Conservation (phyloP, 1,139 yeast genomes). For the Tardiomyces depauwii region DNA sequence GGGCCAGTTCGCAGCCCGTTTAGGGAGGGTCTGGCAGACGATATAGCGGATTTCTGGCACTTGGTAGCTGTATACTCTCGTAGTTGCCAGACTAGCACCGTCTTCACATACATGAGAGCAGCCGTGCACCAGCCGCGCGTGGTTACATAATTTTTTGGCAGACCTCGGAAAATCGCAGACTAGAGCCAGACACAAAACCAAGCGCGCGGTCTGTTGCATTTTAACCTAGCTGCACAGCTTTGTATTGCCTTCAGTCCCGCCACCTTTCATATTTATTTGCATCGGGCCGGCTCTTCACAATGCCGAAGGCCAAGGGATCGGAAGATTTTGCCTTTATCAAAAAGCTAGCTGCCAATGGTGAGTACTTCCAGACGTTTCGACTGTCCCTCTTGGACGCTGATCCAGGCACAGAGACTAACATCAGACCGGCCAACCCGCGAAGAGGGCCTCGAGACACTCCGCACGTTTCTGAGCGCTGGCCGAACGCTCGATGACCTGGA, state of each 20-base stretch:
- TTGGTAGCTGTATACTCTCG: too few species aligned
- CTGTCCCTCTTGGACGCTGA: too few species aligned
- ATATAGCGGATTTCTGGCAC: too few species aligned
- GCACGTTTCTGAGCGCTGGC: slow-evolving; percentile 40
- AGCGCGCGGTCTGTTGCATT: too few species aligned
- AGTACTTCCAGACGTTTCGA: background rate
- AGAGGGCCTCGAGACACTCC: slow-evolving; percentile 59
- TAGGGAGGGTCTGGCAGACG: too few species aligned
- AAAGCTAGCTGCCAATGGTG: slow-evolving; percentile 62
- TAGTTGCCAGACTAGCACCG: too few species aligned
- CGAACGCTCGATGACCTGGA: slow-evolving; percentile 39
- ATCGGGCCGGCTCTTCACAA: background rate
- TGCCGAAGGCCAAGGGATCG: slow-evolving; percentile 1
- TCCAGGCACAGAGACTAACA: background rate
- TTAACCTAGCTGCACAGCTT: too few species aligned
- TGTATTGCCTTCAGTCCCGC: too few species aligned
- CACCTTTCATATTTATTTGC: background rate
- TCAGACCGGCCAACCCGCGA: slow-evolving; percentile 57
- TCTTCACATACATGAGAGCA: too few species aligned
- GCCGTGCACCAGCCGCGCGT: background rate
- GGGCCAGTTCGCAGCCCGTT: too few species aligned
- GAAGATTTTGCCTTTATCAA: slow-evolving; percentile 48
- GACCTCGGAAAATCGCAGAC: too few species aligned
- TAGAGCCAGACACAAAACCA: too few species aligned
- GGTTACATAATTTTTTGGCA: background rate